Percentiles rank a stretch among this genome's conserved stretches.
Conservation (phyloP, 441 rosid species). For the Macaranga tanarius region DNA sequence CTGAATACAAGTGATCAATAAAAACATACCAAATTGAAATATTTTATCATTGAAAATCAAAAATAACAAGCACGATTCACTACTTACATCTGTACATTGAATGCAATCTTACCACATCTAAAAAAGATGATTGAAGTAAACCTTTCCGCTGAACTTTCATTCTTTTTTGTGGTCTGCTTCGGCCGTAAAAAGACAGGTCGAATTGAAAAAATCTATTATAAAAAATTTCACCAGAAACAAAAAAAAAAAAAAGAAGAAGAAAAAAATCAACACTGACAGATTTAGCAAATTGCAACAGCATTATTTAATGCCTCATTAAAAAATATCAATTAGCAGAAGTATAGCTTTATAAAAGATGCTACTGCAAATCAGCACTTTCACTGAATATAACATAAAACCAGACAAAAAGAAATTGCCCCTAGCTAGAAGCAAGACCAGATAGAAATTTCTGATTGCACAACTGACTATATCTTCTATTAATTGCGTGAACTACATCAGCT, state of each 20-base stretch:
- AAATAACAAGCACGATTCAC: slow-evolving; percentile 23
- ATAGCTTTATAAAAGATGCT: slow-evolving; percentile 20
- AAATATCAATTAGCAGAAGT: slow-evolving; percentile 6
- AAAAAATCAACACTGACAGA: slow-evolving; percentile 38
- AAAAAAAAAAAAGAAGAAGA: slow-evolving; percentile 18
- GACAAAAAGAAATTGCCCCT: background rate
- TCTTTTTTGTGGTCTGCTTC: slow-evolving; percentile 62
- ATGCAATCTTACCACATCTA: slow-evolving; percentile 63
- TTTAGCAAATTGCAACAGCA: slow-evolving; percentile 30
- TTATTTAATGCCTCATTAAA: slow-evolving; percentile 31
- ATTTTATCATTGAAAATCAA: slow-evolving; percentile 12
- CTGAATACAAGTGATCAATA: background rate
- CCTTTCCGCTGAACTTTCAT: slow-evolving; percentile 62
- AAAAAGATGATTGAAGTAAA: slow-evolving; percentile 46
- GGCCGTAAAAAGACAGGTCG: slow-evolving; percentile 58
- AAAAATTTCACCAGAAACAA: slow-evolving; percentile 42
- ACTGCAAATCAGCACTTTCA: slow-evolving; percentile 14
- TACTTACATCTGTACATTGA: slow-evolving; percentile 34
- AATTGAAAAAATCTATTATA: slow-evolving; percentile 61
- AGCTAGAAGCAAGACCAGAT: background rate
- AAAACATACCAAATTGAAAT: background rate
- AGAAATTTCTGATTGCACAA: slow-evolving; percentile 1
- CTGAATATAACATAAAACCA: slow-evolving; percentile 1
- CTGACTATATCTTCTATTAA: background rate
- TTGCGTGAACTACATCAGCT: background rate